phyloP scores from a whole-genome alignment of 192 early-diverging fungal genomes.

The Coemansia sp. region DNA sequence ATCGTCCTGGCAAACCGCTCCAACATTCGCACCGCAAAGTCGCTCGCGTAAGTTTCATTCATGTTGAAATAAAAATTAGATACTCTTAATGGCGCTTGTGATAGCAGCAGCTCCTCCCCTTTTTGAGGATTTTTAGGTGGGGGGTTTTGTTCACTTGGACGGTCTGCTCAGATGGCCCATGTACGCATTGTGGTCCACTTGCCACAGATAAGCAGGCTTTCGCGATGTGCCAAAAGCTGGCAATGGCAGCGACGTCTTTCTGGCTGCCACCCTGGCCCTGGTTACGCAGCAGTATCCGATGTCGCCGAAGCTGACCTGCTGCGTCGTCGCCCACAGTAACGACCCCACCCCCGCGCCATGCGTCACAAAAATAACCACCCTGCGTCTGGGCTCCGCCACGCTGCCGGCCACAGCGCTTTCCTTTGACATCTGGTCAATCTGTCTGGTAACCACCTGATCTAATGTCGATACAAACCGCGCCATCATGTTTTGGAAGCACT shows the following conservation, averaged over 20 bases:
- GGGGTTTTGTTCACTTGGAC: background rate
- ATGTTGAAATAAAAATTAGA: no score
- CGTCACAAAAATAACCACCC: constrained; percentile 43
- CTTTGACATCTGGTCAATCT: constrained; percentile 7
- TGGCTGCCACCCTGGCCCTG: constrained; percentile 15
- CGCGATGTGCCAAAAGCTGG: constrained; percentile 30
- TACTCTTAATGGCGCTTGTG: no score
- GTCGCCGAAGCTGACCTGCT: constrained; percentile 21
- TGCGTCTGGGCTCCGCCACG: background rate
- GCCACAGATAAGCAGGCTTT: constrained; percentile 24
- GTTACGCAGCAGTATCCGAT: constrained; percentile 43
- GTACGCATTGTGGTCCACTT: constrained; percentile 22
- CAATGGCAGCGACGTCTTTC: constrained; percentile 16
- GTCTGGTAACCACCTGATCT: constrained; percentile 13
- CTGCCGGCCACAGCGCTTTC: background rate
- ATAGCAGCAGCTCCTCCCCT: no score
- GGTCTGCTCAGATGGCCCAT: constrained; percentile 16
- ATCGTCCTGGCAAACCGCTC: constrained; percentile 78
- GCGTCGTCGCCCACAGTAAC: constrained; percentile 46
- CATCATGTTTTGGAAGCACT: constrained; percentile 50
- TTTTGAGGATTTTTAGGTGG: constrained; percentile 1
- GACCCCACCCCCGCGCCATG: constrained; percentile 46
- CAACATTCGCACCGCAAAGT: constrained; percentile 54
- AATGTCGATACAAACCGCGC: constrained; percentile 40
- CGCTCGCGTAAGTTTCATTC: background rate